These are phyloP conservation scores for Ceratobasidium papillatum DNA, from an alignment of 1,284 basidiomycete genomes.

Conservation along the genomic window DNA sequence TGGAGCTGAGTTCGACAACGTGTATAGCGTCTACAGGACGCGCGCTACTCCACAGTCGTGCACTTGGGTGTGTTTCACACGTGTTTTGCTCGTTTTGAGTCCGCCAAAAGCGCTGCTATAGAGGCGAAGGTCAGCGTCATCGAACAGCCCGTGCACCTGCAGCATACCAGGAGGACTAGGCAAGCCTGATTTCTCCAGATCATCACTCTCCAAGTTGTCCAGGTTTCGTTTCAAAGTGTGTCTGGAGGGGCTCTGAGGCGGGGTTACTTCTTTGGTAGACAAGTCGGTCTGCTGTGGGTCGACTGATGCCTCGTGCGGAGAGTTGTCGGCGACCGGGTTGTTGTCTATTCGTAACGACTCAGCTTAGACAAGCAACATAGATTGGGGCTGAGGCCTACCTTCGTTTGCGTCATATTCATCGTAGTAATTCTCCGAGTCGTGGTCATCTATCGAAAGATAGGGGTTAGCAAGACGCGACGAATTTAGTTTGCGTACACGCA, in stretches of 20 bases:
- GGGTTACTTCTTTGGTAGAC: not conserved
- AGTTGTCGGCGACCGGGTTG: not conserved
- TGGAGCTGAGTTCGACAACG: not conserved
- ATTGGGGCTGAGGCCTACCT: not conserved
- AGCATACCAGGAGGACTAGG: slow-evolving; percentile 7
- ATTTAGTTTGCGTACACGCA: not conserved
- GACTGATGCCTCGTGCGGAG: not conserved
- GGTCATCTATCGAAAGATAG: not conserved
- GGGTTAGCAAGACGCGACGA: not conserved
- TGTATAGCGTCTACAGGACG: not conserved
- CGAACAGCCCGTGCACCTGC: not conserved
- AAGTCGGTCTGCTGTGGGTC: not conserved
- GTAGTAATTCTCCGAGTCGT: slow-evolving; percentile 12
- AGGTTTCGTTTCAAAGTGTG: slow-evolving; percentile 24
- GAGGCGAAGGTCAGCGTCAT: not conserved
- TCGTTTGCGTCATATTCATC: slow-evolving; percentile 21
- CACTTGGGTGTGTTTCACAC: slow-evolving; percentile 3
- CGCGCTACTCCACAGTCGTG: slow-evolving; percentile 8
- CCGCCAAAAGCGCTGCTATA: not conserved
- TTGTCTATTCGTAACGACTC: not conserved
- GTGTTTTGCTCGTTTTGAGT: slow-evolving; percentile 1
- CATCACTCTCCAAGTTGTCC: slow-evolving; percentile 24
- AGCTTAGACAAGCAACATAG: not conserved
- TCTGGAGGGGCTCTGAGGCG: not conserved
- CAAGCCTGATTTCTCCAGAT: not conserved